Evolutionary conservation across 495 filamentous ascomycete genomes (phyloP).

Genomic region (Aspergillus sparsus): DNA sequence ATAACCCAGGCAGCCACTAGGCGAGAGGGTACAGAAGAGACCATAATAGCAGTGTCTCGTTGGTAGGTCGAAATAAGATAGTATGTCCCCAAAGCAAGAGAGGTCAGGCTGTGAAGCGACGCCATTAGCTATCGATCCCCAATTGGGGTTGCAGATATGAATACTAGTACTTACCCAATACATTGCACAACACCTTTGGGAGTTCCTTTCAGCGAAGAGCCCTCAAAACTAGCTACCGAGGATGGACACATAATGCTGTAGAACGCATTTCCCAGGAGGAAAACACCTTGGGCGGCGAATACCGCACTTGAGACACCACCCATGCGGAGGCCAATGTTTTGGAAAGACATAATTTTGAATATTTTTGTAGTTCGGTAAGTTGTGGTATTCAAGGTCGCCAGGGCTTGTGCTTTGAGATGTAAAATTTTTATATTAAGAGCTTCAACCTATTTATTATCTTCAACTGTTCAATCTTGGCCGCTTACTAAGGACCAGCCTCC

Average conservation of each 20-base stretch:
- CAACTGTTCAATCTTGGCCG: no score
- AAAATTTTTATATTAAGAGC: no score
- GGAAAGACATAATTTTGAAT: no score
- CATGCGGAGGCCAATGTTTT: no score
- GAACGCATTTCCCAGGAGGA: neutral
- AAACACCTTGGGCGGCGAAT: neutral
- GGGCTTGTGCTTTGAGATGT: no score
- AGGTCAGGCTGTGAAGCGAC: slow-evolving; percentile 18
- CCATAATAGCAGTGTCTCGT: slow-evolving; percentile 20
- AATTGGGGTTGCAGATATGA: neutral
- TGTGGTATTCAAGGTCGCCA: no score
- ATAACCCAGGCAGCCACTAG: slow-evolving; percentile 20
- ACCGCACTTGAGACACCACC: neutral
- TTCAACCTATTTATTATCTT: no score
- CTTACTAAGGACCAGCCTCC: no score
- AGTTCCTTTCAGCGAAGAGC: neutral
- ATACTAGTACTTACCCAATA: neutral
- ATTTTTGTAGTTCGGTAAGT: no score
- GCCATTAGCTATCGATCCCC: neutral
- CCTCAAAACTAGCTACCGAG: neutral
- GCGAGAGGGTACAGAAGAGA: slow-evolving; percentile 20
- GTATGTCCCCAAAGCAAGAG: slow-evolving; percentile 23
- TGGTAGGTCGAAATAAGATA: slow-evolving; percentile 25
- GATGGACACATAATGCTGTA: neutral
- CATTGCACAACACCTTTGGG: neutral